Evolutionary conservation across 495 filamentous ascomycete species (phyloP), one percentile per base, ranked within the genome.

Genomic region (Aspergillus taichungensis): DNA sequence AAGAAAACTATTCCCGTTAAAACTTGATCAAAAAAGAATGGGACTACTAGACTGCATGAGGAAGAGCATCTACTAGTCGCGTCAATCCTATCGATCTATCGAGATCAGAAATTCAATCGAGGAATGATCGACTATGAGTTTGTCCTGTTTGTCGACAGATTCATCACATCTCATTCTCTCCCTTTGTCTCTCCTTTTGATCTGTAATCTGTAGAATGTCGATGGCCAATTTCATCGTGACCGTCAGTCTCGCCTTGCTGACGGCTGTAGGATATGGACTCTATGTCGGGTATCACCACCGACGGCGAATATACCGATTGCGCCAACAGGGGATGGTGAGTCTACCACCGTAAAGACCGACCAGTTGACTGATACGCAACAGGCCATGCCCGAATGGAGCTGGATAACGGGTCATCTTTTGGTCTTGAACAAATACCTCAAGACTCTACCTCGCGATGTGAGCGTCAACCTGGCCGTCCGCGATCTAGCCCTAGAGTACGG

Each of bases 341-440:
- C 28, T 13, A 6, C 13, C 13, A 14, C 6, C 13, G 1, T 18
- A 8, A 24, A 12, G 8, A 27, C 13, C 37, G 18, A 8, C 13
- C 9, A 27, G 4, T 6, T 13, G 24, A 6, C 7, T 27, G 24
- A 27, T 13, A 2, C 5, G 8, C 13, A 5, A 8, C 13, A 39
- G 37, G 14, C 37, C 37, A 39, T 39, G 37, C 37, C 37, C 5
- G 29, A 39, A 39, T 39, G 37, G 37, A 39, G 29, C 37, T 39
- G 37, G 37, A 6, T 39, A 39, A 39, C 37, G 13, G 37, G 37
- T 6, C 37, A 39, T 6, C 24, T 39, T 1, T 3, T 39, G 9
- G 37, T 39, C 8, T 27, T 39, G 1, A 27, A 14, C 2, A 27
- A 39, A 7, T 39, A 39, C n/a, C 14, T 39, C 37, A 39, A 39